These are phyloP conservation scores for Margaritispora aquatica DNA, from an alignment of 495 filamentous ascomycete genomes.

Conservation along the genomic window DNA sequence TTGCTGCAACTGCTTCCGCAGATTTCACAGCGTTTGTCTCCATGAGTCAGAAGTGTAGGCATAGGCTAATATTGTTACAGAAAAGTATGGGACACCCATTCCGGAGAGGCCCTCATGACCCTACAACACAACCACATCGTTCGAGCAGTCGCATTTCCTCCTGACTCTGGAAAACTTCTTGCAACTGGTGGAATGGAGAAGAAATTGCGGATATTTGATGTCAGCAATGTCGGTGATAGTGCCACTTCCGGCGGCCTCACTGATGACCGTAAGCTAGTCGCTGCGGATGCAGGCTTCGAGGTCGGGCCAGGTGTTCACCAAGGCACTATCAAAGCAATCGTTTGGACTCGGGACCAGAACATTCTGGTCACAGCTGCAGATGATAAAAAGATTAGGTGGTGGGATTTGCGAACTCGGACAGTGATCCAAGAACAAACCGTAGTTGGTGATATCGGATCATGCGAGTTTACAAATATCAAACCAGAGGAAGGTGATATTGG, in stretches of 20 bases:
- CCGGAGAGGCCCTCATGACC: conserved; percentile 82
- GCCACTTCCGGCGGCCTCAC: conserved; percentile 3
- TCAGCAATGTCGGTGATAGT: conserved; percentile 39
- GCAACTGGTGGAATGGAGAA: conserved; percentile 95
- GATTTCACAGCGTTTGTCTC: conserved; percentile 84
- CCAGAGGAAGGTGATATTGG: conserved; percentile 41
- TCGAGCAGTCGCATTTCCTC: conserved; percentile 84
- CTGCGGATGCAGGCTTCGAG: conserved; percentile 61
- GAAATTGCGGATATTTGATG: conserved; percentile 91
- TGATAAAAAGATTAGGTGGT: conserved; percentile 90
- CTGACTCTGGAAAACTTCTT: conserved; percentile 66
- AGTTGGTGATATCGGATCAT: conserved; percentile 80
- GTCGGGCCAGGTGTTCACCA: conserved; percentile 78
- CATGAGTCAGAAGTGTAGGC: not conserved
- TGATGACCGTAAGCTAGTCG: conserved; percentile 27
- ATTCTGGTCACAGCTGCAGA: conserved; percentile 84
- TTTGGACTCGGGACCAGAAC: conserved; percentile 85
- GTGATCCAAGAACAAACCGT: conserved; percentile 66
- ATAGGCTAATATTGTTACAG: conserved; percentile 34
- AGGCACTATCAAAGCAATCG: conserved; percentile 86
- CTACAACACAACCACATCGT: conserved; percentile 92
- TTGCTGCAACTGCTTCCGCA: conserved; percentile 87
- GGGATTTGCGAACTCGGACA: conserved; percentile 71
- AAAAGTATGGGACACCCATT: conserved; percentile 95
- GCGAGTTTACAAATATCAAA: conserved; percentile 65